phyloP scores from a whole-genome alignment of 2,329 filamentous ascomycete genomes.

The Clarireedia homoeocarpa region DNA sequence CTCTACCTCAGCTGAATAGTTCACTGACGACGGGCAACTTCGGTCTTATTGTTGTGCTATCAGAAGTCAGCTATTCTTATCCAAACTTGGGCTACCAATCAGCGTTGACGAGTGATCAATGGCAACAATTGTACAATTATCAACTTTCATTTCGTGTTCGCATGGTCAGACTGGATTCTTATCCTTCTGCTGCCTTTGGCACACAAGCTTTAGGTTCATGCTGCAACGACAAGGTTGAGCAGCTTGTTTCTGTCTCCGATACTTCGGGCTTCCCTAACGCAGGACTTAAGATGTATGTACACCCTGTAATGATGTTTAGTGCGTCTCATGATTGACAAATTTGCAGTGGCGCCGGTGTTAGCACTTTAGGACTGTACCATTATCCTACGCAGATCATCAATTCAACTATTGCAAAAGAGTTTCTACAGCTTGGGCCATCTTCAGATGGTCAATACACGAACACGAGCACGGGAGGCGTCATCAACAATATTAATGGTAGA shows the following conservation, averaged over 20 bases:
- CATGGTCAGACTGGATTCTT: conserved; percentile 53
- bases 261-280: conserved; percentile 46
- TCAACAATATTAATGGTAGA: conserved; percentile 48
- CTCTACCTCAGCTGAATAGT: conserved; percentile 44
- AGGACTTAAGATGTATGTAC: conserved; percentile 33
- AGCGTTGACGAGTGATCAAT: conserved; percentile 45
- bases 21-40: conserved; percentile 43
- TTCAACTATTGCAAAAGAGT: conserved; percentile 43
- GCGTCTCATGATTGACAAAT: conserved; percentile 12
- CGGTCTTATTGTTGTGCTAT: conserved; percentile 40
- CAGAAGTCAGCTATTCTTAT: conserved; percentile 33
- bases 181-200: conserved; percentile 44
- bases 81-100: conserved; percentile 21
- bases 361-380: conserved; percentile 47
- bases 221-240: conserved; percentile 40
- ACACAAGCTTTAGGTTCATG: conserved; percentile 32
- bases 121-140: conserved; percentile 48
- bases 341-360: conserved; percentile 33
- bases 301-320: not conserved
- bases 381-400: conserved; percentile 49
- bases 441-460: conserved; percentile 31
- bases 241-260: conserved; percentile 41
- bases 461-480: conserved; percentile 46
- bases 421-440: conserved; percentile 43
- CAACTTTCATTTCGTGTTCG: conserved; percentile 49